These are phyloP conservation scores for Euclidium syriacum DNA, from an alignment of 345 rosid species.

Conservation along the genomic window DNA sequence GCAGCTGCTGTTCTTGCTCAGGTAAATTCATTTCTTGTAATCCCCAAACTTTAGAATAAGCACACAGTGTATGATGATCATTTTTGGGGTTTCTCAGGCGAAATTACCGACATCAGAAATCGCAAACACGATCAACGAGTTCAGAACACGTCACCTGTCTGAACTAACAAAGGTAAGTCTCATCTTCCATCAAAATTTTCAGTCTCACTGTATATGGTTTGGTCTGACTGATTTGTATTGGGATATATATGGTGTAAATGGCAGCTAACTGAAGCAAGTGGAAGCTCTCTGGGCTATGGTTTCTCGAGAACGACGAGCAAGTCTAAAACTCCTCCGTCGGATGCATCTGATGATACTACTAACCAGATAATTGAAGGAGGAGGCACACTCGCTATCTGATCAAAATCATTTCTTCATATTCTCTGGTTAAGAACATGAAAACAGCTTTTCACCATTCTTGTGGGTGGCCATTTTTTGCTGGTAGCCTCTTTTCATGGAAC, in stretches of 20 bases:
- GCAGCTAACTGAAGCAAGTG: conserved; percentile 82
- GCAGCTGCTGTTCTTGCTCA: conserved; percentile 99
- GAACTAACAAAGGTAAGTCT: conserved; percentile 78
- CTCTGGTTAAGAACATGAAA: conserved; percentile 11
- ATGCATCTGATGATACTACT: conserved; percentile 72
- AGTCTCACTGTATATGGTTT: background rate
- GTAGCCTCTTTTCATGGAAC: background rate
- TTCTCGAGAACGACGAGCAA: conserved; percentile 58
- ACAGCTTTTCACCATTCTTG: background rate
- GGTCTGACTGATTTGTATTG: background rate
- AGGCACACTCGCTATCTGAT: conserved; percentile 71
- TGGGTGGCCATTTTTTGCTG: background rate
- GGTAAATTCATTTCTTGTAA: conserved; percentile 35
- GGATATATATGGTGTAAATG: background rate
- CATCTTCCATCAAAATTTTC: background rate
- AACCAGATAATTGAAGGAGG: conserved; percentile 56
- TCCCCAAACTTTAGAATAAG: background rate
- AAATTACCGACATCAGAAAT: conserved; percentile 87
- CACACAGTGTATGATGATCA: background rate
- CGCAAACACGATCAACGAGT: conserved; percentile 84
- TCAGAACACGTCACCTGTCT: conserved; percentile 87
- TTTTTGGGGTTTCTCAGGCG: conserved; percentile 38
- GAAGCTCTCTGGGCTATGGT: conserved; percentile 96
- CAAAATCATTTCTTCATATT: background rate
- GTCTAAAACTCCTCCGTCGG: conserved; percentile 47